Base-by-base conservation (phyloP, 257 asterid genomes). In the Solanum pimpinellifolium region DNA sequence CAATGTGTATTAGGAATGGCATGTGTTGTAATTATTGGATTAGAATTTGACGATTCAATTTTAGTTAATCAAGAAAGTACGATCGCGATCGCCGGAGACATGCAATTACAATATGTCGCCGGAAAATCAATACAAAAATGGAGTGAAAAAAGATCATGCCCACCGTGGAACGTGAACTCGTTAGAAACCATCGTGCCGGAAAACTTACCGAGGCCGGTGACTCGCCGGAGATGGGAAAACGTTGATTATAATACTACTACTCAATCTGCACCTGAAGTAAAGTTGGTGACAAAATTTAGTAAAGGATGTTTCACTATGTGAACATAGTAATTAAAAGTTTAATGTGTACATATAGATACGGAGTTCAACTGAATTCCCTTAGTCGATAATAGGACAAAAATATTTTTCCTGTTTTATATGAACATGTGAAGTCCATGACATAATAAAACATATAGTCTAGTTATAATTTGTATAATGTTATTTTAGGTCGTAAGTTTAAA, bases 171-270 rank as follows among this genome's bases (percentile, higher is more conserved):
- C 69, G 59, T 74, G 62, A 95, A 94, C 85, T 94, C 98, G 65
- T 91, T 95, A 6, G 98, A 95, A 89, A 95, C 93, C 6, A 94
- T 94, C 88, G 96, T 95, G 89, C 98, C 98, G 82, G 98, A 95
- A 84, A 93, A 95, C 15, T 89, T 95, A 1, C 98, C 98, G 13
- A 87, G 98, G 87, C 96, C 96, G 84, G 92, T 94, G 31, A 90
- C 93, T 59, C 92, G 89, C 78, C 94, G 95, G 89, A 65, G 94
- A 15, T 95, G 94, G 96, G 95, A 93, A 89, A 84, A 90, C 13
- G 94, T 90, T 6, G 92, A 92, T 37, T 89, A 88, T 75, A 39
- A 80, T 15, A 66, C 68, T 9, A 66, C 68, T 7, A 44, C 11
- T 68, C 85, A 83, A 87, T 86, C 87, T 10, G 94, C 96, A 81